phyloP scores from a whole-genome alignment of 2,329 filamentous ascomycete genomes.

The Rosellinia necatrix region DNA sequence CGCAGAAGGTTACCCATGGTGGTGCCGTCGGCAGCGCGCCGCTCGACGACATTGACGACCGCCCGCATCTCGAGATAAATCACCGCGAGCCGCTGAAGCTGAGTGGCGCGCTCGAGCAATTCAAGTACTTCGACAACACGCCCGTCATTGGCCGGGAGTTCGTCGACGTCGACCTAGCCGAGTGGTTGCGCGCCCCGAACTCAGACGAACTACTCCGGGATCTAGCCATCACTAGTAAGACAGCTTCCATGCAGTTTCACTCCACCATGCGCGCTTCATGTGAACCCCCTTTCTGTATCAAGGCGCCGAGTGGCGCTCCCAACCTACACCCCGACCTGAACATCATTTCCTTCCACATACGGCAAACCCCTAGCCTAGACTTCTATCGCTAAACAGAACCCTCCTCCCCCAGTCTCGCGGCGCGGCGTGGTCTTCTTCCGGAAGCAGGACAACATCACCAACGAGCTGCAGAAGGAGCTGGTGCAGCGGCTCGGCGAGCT shows the following conservation, averaged over 20 bases:
- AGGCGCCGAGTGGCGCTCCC: not conserved
- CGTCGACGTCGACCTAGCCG: conserved; percentile 60
- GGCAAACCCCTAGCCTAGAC: too few relatives aligned
- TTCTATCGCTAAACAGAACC: not conserved
- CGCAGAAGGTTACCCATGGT: conserved; percentile 14
- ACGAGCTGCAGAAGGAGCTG: conserved; percentile 69
- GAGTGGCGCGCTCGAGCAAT: conserved; percentile 55
- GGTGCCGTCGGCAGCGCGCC: conserved; percentile 25
- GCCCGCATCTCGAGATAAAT: conserved; percentile 32
- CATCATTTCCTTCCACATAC: too few relatives aligned
- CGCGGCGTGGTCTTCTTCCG: conserved; percentile 74
- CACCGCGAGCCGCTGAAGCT: conserved; percentile 50
- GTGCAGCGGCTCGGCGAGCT: conserved; percentile 64
- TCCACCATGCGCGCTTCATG: not conserved
- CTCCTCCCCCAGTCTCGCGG: conserved; percentile 58
- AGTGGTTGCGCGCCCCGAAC: conserved; percentile 64
- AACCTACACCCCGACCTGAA: not conserved
- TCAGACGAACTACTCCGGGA: conserved; percentile 67
- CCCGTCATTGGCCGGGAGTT: conserved; percentile 67
- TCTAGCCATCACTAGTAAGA: conserved; percentile 67
- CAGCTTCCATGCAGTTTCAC: not conserved
- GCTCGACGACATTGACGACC: conserved; percentile 16
- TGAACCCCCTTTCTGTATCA: not conserved
- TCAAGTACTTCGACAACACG: conserved; percentile 62
- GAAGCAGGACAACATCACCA: conserved; percentile 62